Conservation (phyloP, 306 rosid genomes). For the Acacia acuminata region DNA sequence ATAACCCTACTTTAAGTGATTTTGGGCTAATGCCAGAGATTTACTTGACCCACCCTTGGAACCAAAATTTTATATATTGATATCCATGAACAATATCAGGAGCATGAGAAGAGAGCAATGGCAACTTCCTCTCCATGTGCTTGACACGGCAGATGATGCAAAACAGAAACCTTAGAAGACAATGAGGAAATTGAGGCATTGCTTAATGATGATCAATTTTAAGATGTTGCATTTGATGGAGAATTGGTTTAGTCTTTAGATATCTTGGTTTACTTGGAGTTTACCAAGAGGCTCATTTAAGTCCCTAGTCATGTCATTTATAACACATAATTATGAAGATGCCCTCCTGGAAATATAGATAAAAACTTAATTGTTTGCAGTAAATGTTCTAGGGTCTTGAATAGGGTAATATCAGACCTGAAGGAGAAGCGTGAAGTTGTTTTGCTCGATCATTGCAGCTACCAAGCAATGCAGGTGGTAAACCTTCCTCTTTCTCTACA, state of each 20-base stretch:
- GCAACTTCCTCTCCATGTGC: not conserved
- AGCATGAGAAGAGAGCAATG: not conserved
- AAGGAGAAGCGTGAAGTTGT: slow-evolving; percentile 96
- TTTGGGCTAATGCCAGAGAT: not conserved
- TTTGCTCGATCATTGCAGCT: slow-evolving; percentile 99
- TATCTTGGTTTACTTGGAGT: not conserved
- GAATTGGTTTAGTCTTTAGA: not conserved
- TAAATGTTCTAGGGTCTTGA: not conserved
- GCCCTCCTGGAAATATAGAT: not conserved
- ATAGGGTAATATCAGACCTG: slow-evolving; percentile 48
- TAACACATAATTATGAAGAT: not conserved
- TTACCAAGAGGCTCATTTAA: not conserved
- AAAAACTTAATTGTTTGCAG: not conserved
- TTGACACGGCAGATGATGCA: not conserved
- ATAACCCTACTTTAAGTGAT: not conserved
- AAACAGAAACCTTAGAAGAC: not conserved
- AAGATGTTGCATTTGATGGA: not conserved
- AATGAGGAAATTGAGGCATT: not conserved
- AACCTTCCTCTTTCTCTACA: slow-evolving; percentile 82
- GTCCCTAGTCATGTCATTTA: not conserved
- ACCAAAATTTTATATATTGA: not conserved
- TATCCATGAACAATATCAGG: not conserved
- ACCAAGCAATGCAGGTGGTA: slow-evolving; percentile 93
- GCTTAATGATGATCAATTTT: not conserved
- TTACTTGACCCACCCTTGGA: not conserved